Base-by-base conservation (phyloP, 345 rosid species). In the Salix suchowensis region DNA sequence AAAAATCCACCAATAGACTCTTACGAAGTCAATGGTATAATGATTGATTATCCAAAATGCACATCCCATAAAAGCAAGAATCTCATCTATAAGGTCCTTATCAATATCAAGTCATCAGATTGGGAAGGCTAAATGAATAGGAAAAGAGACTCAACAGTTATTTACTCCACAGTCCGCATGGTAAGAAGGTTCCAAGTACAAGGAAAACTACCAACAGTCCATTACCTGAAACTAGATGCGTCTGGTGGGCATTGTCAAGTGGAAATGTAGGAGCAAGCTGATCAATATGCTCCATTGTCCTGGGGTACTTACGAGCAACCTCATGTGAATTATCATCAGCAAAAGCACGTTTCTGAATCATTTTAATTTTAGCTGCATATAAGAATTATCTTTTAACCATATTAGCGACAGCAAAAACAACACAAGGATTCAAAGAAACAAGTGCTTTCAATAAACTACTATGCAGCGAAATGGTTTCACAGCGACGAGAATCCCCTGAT, bases 341-440 rank as follows among this genome's bases (percentile, higher is more conserved):
- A 46, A 81, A 84, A 74, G 91, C 74, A 36, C 94, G 85, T 72
- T 90, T 89, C 71, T 84, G 84, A 74, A 84, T 80, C 94, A 90
- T 78, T 39, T 58, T 90, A 28, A 19, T 24, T 18, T 72, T 26
- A 36, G n/a, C 78, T 79, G 67, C 70, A 79, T 37, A 30, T 79
- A 32, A 24, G 10, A 39, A 9, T 16, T 26, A 40, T 21, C 19
- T 67, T 67, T 39, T 30, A 32, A 40, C 48, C 74, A 9, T n/a
- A 11, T 58, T n/a, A 58, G 28, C 4, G 10, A 58, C 26, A 58
- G 5, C 4, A 58, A 13, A 23, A 58, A 58, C 28, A 10, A 58
- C 10, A 28, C 10, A 9, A 9, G 23, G 62, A n/a, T 55, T 55
- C 62, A 55, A 55, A 58, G 62, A n/a, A 58, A n/a, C 5, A 58